Conservation (phyloP, 768 basidiomycete genomes). For the Tricholoma hemisulphureum region DNA sequence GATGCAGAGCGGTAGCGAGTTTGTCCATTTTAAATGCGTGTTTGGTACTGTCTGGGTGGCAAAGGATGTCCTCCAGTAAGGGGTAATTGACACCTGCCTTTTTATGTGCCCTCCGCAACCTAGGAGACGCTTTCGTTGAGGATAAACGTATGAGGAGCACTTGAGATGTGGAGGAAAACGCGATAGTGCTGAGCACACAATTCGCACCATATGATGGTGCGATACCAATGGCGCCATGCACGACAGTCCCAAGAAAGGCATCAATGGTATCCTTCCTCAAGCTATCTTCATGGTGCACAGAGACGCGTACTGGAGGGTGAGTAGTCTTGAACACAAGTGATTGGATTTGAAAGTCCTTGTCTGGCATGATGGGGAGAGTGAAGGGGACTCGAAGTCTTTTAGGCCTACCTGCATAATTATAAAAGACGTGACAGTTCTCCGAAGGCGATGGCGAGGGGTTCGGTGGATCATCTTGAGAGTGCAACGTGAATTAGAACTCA, state of each 20-base stretch:
- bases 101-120: background rate
- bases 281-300: conserved; percentile 22
- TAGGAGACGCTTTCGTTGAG: conserved; percentile 9
- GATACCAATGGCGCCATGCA: conserved; percentile 35
- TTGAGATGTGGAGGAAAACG: conserved; percentile 36
- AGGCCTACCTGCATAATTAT: background rate
- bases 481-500: background rate
- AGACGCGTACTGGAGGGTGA: conserved; percentile 27
- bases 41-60: conserved; percentile 27
- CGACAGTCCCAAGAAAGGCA: conserved; percentile 27
- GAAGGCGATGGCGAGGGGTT: background rate
- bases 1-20: conserved; percentile 37
- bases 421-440: background rate
- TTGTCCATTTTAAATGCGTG: conserved; percentile 48
- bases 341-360: conserved; percentile 21
- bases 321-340: conserved; percentile 34
- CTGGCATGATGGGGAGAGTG: conserved; percentile 13
- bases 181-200: conserved; percentile 35
- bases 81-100: conserved; percentile 8
- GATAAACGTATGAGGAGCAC: conserved; percentile 36
- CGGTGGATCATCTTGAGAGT: background rate
- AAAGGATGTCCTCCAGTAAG: conserved; percentile 35
- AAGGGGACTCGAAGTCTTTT: background rate
- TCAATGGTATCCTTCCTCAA: conserved; percentile 23
- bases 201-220: conserved; percentile 40